Base-by-base conservation (phyloP, 192 early-diverging fungal genomes). In the Entomortierella parvispora region DNA sequence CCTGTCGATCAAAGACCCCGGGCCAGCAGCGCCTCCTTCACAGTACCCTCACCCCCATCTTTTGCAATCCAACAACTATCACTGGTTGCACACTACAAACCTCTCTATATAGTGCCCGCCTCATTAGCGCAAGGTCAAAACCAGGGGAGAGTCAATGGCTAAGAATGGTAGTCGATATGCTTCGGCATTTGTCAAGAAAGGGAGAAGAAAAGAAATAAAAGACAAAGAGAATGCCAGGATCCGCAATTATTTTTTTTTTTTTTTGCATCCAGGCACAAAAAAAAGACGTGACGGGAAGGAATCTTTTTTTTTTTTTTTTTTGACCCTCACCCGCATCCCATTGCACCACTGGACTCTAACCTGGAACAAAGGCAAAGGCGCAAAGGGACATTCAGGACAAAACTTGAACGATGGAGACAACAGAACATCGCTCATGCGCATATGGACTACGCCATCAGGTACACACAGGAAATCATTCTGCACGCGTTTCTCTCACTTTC, bases 361-460 rank as follows among this genome's bases (percentile, higher is more conserved):
- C n/a, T n/a, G 37, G 37, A 12, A 40, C 37, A 40, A 40, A 40
- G 7, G 12, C 12, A 5, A 40, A 40, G 37, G 37, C 10, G 22
- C n/a, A 40, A 18, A 42, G 20, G 17, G 20, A 29, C 31, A 23
- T 22, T 5, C 52, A 34, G 8, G 26, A 52, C 18, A 28, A 29
- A 29, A 8, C 15, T 15, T 18, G 40, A 34, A 47, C 34, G 12
- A 80, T 74, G 78, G 71, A 71, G 54, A 22, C 64, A 58, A 50
- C 60, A 26, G 74, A 77, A 58, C 74, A 63, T 65, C 65, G 74
- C 28, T 86, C 88, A 14, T 84, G 86, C 58, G 88, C 90, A 10
- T 90, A 90, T 74, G 90, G 90, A 34, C 71, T 91, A 34, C 62
- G 85, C 42, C 84, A 88, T 59, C 90, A 91, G 82, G 90, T 89